phyloP scores from a whole-genome alignment of 1,284 basidiomycete species.

The Anthracocystis panici-leucophaei region DNA sequence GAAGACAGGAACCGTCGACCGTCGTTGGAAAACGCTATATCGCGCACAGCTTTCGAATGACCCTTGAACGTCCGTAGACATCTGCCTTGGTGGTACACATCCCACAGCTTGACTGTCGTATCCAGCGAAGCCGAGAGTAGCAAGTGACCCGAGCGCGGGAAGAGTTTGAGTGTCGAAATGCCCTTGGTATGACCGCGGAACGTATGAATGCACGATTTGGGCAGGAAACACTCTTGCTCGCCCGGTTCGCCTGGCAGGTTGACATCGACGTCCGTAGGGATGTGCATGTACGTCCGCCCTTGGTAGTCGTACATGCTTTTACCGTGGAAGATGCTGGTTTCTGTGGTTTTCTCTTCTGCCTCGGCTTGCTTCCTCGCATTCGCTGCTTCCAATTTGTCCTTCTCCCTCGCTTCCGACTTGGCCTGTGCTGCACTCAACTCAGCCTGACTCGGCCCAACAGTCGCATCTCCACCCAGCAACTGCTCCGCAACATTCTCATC shows the following conservation, averaged over 20 bases:
- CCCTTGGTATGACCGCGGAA: constrained; percentile 98
- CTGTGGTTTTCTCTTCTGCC: constrained; percentile 83
- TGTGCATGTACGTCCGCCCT: constrained; percentile 96
- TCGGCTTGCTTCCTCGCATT: constrained; percentile 78
- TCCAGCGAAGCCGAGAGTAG: constrained; percentile 96
- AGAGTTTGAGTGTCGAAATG: constrained; percentile 89
- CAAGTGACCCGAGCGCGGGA: constrained; percentile 92
- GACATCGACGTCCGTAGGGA: constrained; percentile 78
- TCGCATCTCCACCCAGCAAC: constrained; percentile 53
- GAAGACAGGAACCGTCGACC: constrained; percentile 91
- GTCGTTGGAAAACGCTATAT: constrained; percentile 92
- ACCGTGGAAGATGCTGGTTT: constrained; percentile 95
- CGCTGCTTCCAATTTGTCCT: constrained; percentile 71
- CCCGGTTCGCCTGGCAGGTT: constrained; percentile 82
- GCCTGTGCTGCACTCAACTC: constrained; percentile 76
- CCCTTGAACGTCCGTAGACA: constrained; percentile 97
- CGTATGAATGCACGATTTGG: constrained; percentile 94
- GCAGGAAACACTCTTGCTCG: constrained; percentile 90
- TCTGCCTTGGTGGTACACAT: constrained; percentile 95
- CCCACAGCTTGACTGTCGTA: constrained; percentile 99
- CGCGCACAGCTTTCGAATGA: constrained; percentile 95
- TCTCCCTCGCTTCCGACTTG: constrained; percentile 76
- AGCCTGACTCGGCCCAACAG: constrained; percentile 72
- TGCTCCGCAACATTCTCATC: constrained; percentile 75
- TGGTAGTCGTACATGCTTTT: constrained; percentile 97